Percentiles rank a stretch among this genome's conserved stretches.
These are phyloP conservation scores for Hanseniaspora clermontiae DNA, from an alignment of 805 yeast species.

Conservation along the genomic window DNA sequence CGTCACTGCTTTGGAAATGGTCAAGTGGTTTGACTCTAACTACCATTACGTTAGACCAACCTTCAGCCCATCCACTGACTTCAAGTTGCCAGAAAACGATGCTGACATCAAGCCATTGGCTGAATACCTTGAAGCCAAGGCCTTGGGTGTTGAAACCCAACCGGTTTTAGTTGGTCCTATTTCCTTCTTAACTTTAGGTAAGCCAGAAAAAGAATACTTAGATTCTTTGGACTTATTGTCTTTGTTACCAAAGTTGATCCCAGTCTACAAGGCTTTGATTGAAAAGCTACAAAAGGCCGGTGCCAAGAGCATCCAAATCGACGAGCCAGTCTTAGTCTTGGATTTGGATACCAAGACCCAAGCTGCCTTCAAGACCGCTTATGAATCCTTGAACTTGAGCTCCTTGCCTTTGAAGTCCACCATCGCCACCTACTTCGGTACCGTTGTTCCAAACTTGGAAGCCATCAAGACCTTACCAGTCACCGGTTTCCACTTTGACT, in stretches of 20 bases:
- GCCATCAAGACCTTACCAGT: conserved; percentile 87
- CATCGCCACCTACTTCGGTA: conserved; percentile 93
- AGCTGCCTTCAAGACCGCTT: conserved; percentile 81
- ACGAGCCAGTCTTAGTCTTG: conserved; percentile 92
- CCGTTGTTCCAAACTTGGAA: conserved; percentile 87
- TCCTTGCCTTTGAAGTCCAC: conserved; percentile 48
- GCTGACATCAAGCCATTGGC: conserved; percentile 66
- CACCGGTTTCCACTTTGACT: conserved; percentile 91
- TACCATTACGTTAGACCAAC: conserved; percentile 99
- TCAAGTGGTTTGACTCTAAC: conserved; percentile 99
- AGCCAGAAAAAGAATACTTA: conserved; percentile 94
- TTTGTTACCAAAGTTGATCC: conserved; percentile 76
- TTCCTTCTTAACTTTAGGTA: conserved; percentile 88
- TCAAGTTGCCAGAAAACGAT: conserved; percentile 78
- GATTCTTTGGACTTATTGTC: conserved; percentile 81
- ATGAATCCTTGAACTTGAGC: conserved; percentile 36
- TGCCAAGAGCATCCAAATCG: conserved; percentile 89
- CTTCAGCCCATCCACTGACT: conserved; percentile 84
- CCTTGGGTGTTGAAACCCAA: conserved; percentile 88
- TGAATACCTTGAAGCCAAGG: conserved; percentile 97
- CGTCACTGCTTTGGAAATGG: conserved; percentile 98
- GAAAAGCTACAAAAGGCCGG: conserved; percentile 85
- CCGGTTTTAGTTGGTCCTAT: conserved; percentile 96
- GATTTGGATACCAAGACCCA: conserved; percentile 78
- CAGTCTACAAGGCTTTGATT: conserved; percentile 83